phyloP scores from a whole-genome alignment of 176 grass and related monocot genomes.

The Pontederia crassipes region DNA sequence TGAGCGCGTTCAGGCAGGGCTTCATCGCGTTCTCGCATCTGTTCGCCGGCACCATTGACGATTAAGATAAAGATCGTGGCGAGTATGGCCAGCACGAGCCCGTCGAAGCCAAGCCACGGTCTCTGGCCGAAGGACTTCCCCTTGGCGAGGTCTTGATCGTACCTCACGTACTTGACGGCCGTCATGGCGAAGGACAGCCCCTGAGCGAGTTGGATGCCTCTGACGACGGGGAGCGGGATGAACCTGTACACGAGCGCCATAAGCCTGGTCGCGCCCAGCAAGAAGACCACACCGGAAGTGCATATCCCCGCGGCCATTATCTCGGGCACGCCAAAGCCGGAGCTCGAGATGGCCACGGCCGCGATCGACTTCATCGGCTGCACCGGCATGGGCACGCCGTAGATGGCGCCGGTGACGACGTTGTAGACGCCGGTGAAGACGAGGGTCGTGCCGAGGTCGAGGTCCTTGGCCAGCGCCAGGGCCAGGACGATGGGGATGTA shows the following conservation, averaged over 20 bases:
- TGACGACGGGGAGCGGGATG: slow-evolving; percentile 75
- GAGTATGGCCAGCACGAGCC: slow-evolving; percentile 44
- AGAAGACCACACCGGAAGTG: slow-evolving; percentile 45
- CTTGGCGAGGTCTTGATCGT: slow-evolving; percentile 60
- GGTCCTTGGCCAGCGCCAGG: slow-evolving; percentile 48
- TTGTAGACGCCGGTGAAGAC: slow-evolving; percentile 48
- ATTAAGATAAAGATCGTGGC: slow-evolving; percentile 54
- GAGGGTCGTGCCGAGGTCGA: slow-evolving; percentile 43
- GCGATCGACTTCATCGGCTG: slow-evolving; percentile 36
- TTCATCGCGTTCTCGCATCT: slow-evolving; percentile 3
- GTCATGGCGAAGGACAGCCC: slow-evolving; percentile 81
- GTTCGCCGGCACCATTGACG: slow-evolving; percentile 60
- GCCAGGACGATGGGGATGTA: slow-evolving; percentile 88
- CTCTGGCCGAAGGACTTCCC: slow-evolving; percentile 30
- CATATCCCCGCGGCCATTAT: slow-evolving; percentile 67
- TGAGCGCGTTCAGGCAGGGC: neutral
- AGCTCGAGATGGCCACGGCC: slow-evolving; percentile 30
- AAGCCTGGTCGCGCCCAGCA: slow-evolving; percentile 64
- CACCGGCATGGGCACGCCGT: slow-evolving; percentile 45
- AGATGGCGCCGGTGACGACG: slow-evolving; percentile 36
- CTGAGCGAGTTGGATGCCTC: slow-evolving; percentile 85
- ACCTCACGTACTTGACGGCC: slow-evolving; percentile 71
- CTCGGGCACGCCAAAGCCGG: slow-evolving; percentile 41
- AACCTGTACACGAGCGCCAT: slow-evolving; percentile 60
- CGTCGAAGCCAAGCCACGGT: slow-evolving; percentile 67